Conservation (phyloP, 495 filamentous ascomycete species). For the Hapsidospora chrysogenum region DNA sequence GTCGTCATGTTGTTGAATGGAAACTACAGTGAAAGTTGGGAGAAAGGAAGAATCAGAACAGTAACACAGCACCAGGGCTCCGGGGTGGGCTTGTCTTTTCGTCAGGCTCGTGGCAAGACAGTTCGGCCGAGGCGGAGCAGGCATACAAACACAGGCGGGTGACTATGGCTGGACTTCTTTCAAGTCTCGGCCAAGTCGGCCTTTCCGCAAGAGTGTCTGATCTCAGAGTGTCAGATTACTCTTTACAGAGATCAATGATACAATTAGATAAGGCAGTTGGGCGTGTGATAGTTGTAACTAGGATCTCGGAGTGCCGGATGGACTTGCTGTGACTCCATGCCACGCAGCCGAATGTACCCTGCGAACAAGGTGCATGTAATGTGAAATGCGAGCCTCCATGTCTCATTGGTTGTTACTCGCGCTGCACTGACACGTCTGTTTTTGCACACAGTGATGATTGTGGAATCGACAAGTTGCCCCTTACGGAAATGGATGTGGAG, state of each 20-base stretch:
- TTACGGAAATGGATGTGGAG: too few relatives aligned
- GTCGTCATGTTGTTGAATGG: background rate
- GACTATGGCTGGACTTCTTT: too few relatives aligned
- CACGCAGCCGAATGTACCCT: background rate
- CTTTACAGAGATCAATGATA: background rate
- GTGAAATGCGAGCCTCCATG: too few relatives aligned
- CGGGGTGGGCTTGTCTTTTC: background rate
- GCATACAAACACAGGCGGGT: too few relatives aligned
- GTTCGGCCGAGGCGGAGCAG: background rate
- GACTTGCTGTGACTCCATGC: background rate
- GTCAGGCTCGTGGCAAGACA: background rate
- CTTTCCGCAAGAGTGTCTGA: background rate
- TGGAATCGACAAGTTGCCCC: too few relatives aligned
- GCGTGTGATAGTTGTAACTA: background rate
- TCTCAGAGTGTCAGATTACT: background rate
- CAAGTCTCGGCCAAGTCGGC: background rate
- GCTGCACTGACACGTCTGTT: too few relatives aligned
- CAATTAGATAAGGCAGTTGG: background rate
- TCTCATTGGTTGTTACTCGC: too few relatives aligned
- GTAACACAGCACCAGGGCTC: too few relatives aligned
- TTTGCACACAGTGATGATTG: too few relatives aligned
- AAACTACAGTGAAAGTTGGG: background rate
- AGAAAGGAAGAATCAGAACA: background rate
- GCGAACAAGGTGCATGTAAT: background rate
- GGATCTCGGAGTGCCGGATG: background rate